Percentiles rank a stretch among this genome's conserved stretches.
Evolutionary conservation across 257 asterid genomes (phyloP).

Genomic region (Leonotis leonurus): DNA sequence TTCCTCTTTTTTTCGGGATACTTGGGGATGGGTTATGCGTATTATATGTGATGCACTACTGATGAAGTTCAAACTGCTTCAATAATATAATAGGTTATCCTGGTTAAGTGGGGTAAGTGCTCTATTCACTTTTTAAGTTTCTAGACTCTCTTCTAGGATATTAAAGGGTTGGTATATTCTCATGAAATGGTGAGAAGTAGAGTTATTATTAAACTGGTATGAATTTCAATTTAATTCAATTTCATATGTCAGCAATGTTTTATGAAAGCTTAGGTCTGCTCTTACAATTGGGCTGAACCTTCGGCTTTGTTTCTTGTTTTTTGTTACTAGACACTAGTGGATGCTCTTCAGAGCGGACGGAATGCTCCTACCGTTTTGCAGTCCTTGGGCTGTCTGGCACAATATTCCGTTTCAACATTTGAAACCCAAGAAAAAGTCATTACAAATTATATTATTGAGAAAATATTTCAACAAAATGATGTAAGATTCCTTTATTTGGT

Average conservation of each 20-base stretch:
- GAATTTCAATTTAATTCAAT: conserved; percentile 1
- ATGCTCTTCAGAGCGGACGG: conserved; percentile 45
- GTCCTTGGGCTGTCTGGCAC: conserved; percentile 85
- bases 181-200: conserved; percentile 4
- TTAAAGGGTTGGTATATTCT: not conserved
- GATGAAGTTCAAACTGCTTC: conserved; percentile 5
- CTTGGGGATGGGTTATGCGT: not conserved
- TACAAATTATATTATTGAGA: conserved; percentile 43
- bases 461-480: conserved; percentile 51
- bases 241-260: conserved; percentile 9
- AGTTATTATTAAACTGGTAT: conserved; percentile 7
- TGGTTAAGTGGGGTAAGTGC: conserved; percentile 7
- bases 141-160: conserved; percentile 8
- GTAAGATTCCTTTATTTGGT: conserved; percentile 30
- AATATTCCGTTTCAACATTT: conserved; percentile 48
- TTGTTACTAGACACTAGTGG: conserved; percentile 47
- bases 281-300: conserved; percentile 6
- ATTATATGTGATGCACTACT: not conserved
- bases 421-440: conserved; percentile 57
- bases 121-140: conserved; percentile 15
- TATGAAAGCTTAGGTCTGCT: conserved; percentile 5
- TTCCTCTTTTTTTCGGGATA: not conserved
- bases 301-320: conserved; percentile 16
- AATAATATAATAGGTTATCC: not conserved
- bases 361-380: conserved; percentile 68